Percentiles rank a stretch among this genome's conserved stretches.
Conservation (phyloP, 257 asterid genomes). For the Perilla frutescens region DNA sequence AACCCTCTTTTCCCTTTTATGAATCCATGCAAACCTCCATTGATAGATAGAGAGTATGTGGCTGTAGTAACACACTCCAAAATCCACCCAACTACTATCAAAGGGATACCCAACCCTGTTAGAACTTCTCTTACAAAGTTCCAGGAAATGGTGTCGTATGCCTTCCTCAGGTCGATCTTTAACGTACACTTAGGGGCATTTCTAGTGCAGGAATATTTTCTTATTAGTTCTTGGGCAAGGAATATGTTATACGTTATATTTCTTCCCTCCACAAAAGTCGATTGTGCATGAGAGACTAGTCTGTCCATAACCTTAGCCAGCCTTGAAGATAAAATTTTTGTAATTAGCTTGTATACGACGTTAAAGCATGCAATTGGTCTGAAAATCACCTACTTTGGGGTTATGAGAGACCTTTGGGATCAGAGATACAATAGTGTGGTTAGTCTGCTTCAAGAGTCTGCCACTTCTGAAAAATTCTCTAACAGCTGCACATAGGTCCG, state of each 20-base stretch:
- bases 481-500: neutral
- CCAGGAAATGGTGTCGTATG: neutral
- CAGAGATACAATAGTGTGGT: neutral
- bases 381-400: neutral
- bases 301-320: neutral
- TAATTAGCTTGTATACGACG: neutral
- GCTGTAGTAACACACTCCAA: neutral
- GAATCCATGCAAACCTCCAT: neutral
- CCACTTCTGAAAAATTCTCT: neutral
- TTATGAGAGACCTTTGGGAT: neutral
- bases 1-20: neutral
- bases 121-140: neutral
- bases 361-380: neutral
- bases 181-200: neutral
- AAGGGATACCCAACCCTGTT: neutral
- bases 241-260: neutral
- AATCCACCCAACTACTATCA: neutral
- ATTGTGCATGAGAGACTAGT: too few species aligned
- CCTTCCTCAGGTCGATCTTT: neutral
- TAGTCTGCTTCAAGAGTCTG: neutral
- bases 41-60: neutral
- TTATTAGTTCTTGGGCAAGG: neutral
- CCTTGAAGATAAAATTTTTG: neutral
- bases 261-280: too few species aligned
- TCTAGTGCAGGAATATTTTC: neutral